Base-by-base conservation (phyloP, 495 filamentous ascomycete genomes). In the Daldinia loculata region DNA sequence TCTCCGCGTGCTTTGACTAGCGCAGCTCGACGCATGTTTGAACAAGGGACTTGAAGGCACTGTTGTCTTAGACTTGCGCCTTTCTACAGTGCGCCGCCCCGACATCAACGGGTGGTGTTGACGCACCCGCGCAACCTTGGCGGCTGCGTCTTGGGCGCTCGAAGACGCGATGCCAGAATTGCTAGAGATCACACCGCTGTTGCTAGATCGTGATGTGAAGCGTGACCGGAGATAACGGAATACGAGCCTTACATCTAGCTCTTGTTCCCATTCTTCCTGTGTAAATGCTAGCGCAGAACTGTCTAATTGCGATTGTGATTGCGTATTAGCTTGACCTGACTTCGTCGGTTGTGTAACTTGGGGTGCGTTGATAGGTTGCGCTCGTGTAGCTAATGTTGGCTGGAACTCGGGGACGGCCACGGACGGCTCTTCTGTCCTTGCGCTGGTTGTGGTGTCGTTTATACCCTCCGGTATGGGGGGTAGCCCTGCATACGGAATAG, bases 181-280 rank as follows among this genome's bases (percentile, higher is more conserved):
- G 6, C 77, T 76, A 27, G 80, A 65, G 1, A 74, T 80, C 24
- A 19, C 60, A 26, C 70, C 41, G 9, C 52, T 59, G 30, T 56
- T 64, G 30, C 45, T 76, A 1, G 75, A 67, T 52, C 78, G 77
- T 69, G 78, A 80, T 56, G 86, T 84, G 77, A 97, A 95, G 69
- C 92, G 92, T 17, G 87, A 89, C 55, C 88, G 86, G 19, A 98
- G 87, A 77, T 93, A 95, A 41, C 89, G 88, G 82, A 97, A 97
- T n/a, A 97, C 89, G 78, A 94, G 90, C 77, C 88, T 89, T 64
- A 97, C 85, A 71, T 97, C 93, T 4, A 97, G 86, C 14, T 93
- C 91, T 38, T 88, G 89, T 75, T 97, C 93, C 94, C 94, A 98
- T 76, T 97, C 94, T 30, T 93, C 91, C 45, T 87, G 85, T 2